These are phyloP conservation scores for Triticum urartu DNA, from an alignment of 176 grass and related monocot species.

Conservation along the genomic window DNA sequence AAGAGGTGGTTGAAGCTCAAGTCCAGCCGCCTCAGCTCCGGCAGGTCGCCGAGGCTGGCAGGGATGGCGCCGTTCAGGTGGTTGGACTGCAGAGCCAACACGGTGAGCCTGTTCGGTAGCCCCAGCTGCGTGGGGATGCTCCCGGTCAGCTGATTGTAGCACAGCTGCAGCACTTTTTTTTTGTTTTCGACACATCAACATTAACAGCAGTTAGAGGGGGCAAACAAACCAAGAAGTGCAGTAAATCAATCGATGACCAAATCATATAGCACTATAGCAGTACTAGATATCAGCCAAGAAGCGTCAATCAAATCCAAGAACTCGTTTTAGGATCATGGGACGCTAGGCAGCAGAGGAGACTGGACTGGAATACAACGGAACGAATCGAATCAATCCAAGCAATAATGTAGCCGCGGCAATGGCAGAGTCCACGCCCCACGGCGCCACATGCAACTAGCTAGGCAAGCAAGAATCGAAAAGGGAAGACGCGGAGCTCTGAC, in stretches of 20 bases:
- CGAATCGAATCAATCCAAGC: slow-evolving; percentile 1
- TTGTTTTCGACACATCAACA: background rate
- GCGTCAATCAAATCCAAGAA: background rate
- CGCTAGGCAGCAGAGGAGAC: background rate
- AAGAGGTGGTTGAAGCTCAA: slow-evolving; percentile 83
- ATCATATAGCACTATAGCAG: background rate
- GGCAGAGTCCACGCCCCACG: slow-evolving; percentile 11
- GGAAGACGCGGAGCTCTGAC: background rate
- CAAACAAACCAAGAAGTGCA: background rate
- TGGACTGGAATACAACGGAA: background rate
- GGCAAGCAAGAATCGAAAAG: slow-evolving; percentile 7
- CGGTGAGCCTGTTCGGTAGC: slow-evolving; percentile 58
- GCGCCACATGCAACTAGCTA: slow-evolving; percentile 27
- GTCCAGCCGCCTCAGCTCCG: slow-evolving; percentile 64
- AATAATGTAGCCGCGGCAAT: background rate
- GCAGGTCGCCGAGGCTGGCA: slow-evolving; percentile 77
- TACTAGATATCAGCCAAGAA: background rate
- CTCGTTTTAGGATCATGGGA: background rate
- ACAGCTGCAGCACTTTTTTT: slow-evolving; percentile 78
- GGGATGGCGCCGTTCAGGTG: slow-evolving; percentile 80
- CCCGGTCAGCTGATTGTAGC: slow-evolving; percentile 91
- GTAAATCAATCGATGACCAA: slow-evolving; percentile 23
- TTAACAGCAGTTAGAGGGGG: background rate
- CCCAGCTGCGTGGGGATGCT: slow-evolving; percentile 88
- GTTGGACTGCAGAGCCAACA: slow-evolving; percentile 88